Percentiles rank a stretch among this genome's conserved stretches.
Conservation (phyloP, 371 early-diverging fungal genomes). For the Apophysomyces ossiformis region DNA sequence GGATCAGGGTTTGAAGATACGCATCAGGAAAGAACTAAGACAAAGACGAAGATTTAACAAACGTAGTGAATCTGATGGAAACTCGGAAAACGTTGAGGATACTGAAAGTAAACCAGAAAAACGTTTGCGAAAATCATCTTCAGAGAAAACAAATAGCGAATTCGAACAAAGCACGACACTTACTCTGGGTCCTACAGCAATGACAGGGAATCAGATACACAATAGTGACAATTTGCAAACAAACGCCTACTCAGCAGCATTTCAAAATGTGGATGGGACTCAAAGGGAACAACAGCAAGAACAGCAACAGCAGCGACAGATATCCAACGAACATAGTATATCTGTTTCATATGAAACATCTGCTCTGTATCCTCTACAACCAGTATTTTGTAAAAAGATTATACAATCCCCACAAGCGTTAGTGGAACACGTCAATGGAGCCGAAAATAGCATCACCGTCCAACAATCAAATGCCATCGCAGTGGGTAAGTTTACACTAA, state of each 20-base stretch:
- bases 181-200: neutral
- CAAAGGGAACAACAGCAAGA: neutral
- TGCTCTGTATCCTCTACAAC: neutral
- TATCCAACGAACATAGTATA: neutral
- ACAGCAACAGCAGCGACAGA: neutral
- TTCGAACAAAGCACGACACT: neutral
- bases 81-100: neutral
- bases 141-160: neutral
- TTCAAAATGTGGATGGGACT: neutral
- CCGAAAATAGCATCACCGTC: neutral
- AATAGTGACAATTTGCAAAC: neutral
- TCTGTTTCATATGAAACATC: neutral
- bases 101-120: neutral
- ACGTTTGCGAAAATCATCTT: neutral
- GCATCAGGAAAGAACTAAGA: constrained; percentile 78
- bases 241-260: neutral
- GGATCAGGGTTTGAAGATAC: constrained; percentile 94
- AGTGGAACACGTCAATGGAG: neutral
- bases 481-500: constrained; percentile 5
- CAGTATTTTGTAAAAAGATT: constrained; percentile 2
- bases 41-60: constrained; percentile 39
- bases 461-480: constrained; percentile 8
- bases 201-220: neutral
- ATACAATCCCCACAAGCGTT: neutral
- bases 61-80: constrained; percentile 26